Evolutionary conservation across 129 eudicot species (phyloP).

Genomic region (Scalesia atractyloides): DNA sequence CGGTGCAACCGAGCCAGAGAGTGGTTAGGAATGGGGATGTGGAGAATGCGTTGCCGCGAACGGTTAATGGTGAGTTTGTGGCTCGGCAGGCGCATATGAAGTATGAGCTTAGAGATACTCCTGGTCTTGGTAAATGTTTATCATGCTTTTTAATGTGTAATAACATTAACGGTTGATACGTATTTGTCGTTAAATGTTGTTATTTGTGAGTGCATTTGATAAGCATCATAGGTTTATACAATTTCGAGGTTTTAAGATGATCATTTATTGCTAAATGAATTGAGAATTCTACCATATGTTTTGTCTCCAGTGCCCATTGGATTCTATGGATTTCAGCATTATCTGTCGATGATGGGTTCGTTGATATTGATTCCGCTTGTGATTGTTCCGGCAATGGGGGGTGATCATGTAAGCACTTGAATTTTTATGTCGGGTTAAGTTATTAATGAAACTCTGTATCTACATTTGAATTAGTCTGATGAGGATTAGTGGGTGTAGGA

Average conservation of each 20-base stretch:
- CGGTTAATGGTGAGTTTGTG: conserved; percentile 64
- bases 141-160: not conserved
- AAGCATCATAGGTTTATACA: too few species aligned
- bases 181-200: not conserved
- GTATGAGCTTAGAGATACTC: conserved; percentile 95
- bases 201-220: too few species aligned
- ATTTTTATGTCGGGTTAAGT: not conserved
- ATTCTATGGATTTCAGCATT: conserved; percentile 86
- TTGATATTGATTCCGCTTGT: conserved; percentile 85
- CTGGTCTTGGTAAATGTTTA: conserved; percentile 79
- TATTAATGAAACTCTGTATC: not conserved
- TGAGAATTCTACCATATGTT: too few species aligned
- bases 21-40: conserved; percentile 48
- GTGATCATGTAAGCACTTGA: conserved; percentile 70
- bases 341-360: conserved; percentile 85
- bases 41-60: conserved; percentile 50
- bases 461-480: conserved; percentile 28
- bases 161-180: not conserved
- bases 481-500: conserved; percentile 62
- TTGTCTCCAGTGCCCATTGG: conserved; percentile 83
- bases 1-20: conserved; percentile 39
- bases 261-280: not conserved
- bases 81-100: conserved; percentile 79
- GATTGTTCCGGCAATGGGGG: conserved; percentile 98
- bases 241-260: too few species aligned